Base-by-base conservation (phyloP, 2,329 filamentous ascomycete species). In the Phoma sp. region DNA sequence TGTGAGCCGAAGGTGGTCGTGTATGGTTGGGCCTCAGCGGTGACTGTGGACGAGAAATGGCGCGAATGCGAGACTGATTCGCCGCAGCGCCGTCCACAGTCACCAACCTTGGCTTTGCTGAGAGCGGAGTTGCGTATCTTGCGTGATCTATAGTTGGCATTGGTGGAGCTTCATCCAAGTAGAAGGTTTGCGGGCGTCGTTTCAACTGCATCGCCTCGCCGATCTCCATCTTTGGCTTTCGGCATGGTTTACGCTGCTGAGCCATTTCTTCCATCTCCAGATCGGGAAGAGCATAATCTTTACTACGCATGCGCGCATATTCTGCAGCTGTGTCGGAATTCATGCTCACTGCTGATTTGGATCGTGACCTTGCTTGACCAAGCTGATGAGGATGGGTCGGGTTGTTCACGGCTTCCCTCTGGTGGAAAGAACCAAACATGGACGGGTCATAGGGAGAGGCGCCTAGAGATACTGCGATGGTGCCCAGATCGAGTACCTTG, bases 381-480 rank as follows among this genome's bases (percentile, higher is more conserved):
- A 75, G 58, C 47, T 75, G 74, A 47, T 76, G 67, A 12, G 74
- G 70, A 54, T 76, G 69, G 9, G 67, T 69, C 14, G 71, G 67
- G 7, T 64, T 58, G 7, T 61, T 58, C 7, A 67, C 52, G 9
- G 48, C 47, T 42, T 64, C 58, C 23, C 40, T 61, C 20, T 40
- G 54, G 18, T 48, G 55, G n/a, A 51, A 59, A 10, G 57, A 48
- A 5, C 46, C 37, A 29, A 61, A 47, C 58, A 71, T 74, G 14
- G 78, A 75, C 30, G 75, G 69, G 47, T 80, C 78, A 54, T 80
- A 80, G 5, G 78, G 76, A 10, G 75, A 77, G 17, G 65, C 59
- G 18, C 79, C 79, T 1, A 80, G 68, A 4, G 76, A 68, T 10
- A 71, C 63, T 4, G 75, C 74, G 5, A 78, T 76, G 2, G 74